Evolutionary conservation across 768 basidiomycete species (phyloP).

Genomic region (Rhizopogon vesiculosus): DNA sequence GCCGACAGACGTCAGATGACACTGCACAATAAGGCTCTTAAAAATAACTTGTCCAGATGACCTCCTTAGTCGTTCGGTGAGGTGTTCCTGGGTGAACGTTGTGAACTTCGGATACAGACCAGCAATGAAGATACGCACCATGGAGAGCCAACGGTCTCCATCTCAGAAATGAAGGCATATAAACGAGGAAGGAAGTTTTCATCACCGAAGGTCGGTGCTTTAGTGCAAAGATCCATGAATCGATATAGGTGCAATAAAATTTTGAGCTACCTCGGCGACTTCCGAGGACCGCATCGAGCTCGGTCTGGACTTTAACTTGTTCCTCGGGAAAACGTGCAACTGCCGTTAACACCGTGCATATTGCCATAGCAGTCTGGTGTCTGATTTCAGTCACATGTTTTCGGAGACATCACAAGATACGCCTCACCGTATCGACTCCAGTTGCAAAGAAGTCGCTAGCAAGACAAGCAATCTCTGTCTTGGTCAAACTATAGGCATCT

Average conservation of each 20-base stretch:
- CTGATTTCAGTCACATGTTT: neutral
- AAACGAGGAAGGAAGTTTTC: constrained; percentile 20
- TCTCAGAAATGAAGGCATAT: constrained; percentile 27
- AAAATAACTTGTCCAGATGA: neutral
- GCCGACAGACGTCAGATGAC: neutral
- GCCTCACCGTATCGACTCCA: constrained; percentile 42
- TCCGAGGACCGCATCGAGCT: constrained; percentile 28
- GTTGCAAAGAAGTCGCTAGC: constrained; percentile 56
- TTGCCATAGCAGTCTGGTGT: constrained; percentile 3
- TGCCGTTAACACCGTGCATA: constrained; percentile 19
- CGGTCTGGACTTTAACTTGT: constrained; percentile 25
- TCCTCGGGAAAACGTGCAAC: constrained; percentile 23
- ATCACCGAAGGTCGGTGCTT: constrained; percentile 29
- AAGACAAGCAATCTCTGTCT: constrained; percentile 50
- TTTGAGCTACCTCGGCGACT: constrained; percentile 17
- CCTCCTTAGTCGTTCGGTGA: neutral
- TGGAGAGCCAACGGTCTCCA: constrained; percentile 23
- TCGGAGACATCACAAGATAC: neutral
- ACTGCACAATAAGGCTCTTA: neutral
- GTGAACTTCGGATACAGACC: neutral
- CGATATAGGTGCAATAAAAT: neutral
- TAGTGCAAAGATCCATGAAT: neutral
- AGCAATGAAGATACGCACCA: constrained; percentile 5
- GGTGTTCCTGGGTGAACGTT: neutral
- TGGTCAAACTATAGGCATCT: constrained; percentile 39